Conservation (phyloP, 176 grass and related monocot species). For the Triticum timopheevii region DNA sequence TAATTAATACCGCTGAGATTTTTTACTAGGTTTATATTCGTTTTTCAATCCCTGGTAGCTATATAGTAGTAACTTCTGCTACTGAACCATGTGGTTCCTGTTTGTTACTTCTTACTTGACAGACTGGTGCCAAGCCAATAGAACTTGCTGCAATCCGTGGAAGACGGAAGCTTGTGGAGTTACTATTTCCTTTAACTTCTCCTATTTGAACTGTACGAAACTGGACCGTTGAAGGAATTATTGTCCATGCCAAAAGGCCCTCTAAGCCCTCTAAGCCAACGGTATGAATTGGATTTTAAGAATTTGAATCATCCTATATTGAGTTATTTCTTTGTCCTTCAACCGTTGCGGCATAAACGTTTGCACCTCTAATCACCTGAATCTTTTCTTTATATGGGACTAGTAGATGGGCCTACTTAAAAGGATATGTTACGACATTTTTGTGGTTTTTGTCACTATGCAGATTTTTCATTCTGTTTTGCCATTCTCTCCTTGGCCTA, state of each 20-base stretch:
- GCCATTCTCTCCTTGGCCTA: background rate
- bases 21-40: background rate
- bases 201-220: background rate
- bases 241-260: too few relatives aligned
- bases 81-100: background rate
- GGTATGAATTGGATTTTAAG: constrained; percentile 2
- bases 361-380: constrained; percentile 4
- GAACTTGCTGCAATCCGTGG: background rate
- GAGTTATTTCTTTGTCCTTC: background rate
- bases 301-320: background rate
- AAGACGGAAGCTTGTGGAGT: constrained; percentile 5
- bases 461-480: background rate
- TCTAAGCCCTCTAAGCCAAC: background rate
- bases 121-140: constrained; percentile 8
- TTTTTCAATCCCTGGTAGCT: constrained; percentile 7
- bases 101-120: background rate
- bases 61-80: constrained; percentile 3
- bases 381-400: background rate
- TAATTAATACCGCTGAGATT: background rate
- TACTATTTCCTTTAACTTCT: constrained; percentile 8
- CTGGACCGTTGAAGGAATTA: background rate
- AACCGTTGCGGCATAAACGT: background rate
- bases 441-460: background rate
- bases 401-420: background rate
- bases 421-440: background rate